A percentile compares a stretch with the other conserved stretches of the same genome.
phyloP scores from a whole-genome alignment of 768 basidiomycete genomes.

The Saitozyma sp. region DNA sequence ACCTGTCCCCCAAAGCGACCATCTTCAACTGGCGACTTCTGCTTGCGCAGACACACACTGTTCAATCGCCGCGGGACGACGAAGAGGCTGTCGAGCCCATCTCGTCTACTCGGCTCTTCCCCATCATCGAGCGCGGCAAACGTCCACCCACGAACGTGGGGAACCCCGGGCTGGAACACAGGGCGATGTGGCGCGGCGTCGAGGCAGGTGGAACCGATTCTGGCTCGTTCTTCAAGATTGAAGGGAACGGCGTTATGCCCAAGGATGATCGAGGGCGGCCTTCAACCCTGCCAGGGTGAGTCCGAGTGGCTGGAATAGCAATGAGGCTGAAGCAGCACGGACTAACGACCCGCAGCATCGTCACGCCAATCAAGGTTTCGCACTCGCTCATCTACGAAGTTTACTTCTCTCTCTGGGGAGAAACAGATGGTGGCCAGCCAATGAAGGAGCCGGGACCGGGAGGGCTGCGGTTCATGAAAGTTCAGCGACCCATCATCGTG shows the following conservation, averaged over 20 bases:
- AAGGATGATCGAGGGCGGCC: slow-evolving; percentile 40
- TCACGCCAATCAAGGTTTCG: slow-evolving; percentile 18
- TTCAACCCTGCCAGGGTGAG: slow-evolving; percentile 41
- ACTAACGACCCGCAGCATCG: slow-evolving; percentile 9
- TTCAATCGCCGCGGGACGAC: slow-evolving; percentile 34
- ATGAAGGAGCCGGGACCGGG: slow-evolving; percentile 32
- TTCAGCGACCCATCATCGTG: slow-evolving; percentile 27
- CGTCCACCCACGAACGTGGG: too few relatives aligned
- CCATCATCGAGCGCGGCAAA: slow-evolving; percentile 10
- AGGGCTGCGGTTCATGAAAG: slow-evolving; percentile 25
- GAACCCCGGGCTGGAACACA: too few relatives aligned
- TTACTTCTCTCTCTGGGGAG: slow-evolving; percentile 37
- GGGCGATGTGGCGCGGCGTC: slow-evolving; percentile 19
- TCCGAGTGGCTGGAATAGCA: neutral
- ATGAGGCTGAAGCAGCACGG: too few relatives aligned
- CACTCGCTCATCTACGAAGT: slow-evolving; percentile 35
- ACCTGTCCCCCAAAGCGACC: slow-evolving; percentile 25
- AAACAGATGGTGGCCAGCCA: slow-evolving; percentile 22
- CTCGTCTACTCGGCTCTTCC: slow-evolving; percentile 13
- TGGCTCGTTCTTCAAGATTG: slow-evolving; percentile 19
- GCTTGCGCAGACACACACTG: slow-evolving; percentile 25
- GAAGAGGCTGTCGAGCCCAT: slow-evolving; percentile 20
- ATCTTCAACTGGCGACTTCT: slow-evolving; percentile 30
- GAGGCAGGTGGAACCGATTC: slow-evolving; percentile 19
- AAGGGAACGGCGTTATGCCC: slow-evolving; percentile 32